Conservation (phyloP, 192 early-diverging fungal species). For the Coemansia sp. region DNA sequence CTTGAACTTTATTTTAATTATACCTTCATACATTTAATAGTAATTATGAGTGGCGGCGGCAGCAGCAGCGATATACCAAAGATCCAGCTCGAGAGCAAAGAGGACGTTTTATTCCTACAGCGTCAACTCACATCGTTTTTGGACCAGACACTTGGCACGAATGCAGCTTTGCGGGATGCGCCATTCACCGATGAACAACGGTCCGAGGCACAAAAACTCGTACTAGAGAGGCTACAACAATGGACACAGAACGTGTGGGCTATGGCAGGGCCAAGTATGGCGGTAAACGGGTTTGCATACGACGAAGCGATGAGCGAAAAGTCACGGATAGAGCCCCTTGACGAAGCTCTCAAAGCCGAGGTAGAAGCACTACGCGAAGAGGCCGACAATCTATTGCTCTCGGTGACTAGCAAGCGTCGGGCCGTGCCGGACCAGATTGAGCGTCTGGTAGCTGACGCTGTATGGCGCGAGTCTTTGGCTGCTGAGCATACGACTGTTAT, state of each 20-base stretch:
- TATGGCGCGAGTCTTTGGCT: conserved; percentile 42
- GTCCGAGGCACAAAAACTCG: conserved; percentile 25
- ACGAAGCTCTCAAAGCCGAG: conserved; percentile 42
- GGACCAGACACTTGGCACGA: conserved; percentile 21
- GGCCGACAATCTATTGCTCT: conserved; percentile 36
- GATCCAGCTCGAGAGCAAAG: conserved; percentile 55
- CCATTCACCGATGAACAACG: conserved; percentile 35
- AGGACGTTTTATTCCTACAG: conserved; percentile 50
- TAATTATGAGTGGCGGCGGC: conserved; percentile 3
- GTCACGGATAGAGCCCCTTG: conserved; percentile 37
- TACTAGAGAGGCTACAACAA: conserved; percentile 19
- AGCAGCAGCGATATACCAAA: conserved; percentile 44
- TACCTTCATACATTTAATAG: background rate
- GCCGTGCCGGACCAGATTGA: conserved; percentile 51
- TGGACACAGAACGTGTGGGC: conserved; percentile 45
- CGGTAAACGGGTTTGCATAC: conserved; percentile 50
- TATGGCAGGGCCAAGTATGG: conserved; percentile 40
- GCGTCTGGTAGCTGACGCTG: conserved; percentile 31
- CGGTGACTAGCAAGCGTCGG: conserved; percentile 35
- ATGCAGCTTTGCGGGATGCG: conserved; percentile 38
- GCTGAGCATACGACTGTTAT: conserved; percentile 41
- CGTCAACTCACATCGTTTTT: conserved; percentile 37
- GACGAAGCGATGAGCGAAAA: conserved; percentile 47
- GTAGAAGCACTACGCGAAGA: conserved; percentile 43
- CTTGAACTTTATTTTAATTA: background rate